These are phyloP conservation scores for Fusarium nematophilum DNA, from an alignment of 2,329 filamentous ascomycete genomes.

Conservation along the genomic window DNA sequence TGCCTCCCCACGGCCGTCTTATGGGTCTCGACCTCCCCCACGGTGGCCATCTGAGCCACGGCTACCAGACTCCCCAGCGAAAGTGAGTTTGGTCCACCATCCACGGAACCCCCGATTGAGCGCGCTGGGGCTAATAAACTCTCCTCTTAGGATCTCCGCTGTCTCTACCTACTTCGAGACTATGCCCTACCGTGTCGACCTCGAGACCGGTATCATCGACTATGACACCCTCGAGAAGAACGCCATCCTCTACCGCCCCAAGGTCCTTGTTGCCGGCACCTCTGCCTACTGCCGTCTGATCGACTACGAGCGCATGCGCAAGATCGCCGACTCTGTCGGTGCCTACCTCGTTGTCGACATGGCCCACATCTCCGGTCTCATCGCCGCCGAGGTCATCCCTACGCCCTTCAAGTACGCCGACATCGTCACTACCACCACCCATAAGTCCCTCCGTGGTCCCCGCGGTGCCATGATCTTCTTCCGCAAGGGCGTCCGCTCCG, in stretches of 20 bases:
- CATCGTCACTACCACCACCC: slow-evolving; percentile 97
- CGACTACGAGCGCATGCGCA: slow-evolving; percentile 95
- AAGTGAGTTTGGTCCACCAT: slow-evolving; percentile 69
- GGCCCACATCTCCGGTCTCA: slow-evolving; percentile 97
- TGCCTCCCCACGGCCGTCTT: slow-evolving; percentile 92
- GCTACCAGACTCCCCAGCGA: slow-evolving; percentile 94
- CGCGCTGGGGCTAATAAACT: slow-evolving; percentile 4
- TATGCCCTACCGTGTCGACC: slow-evolving; percentile 91
- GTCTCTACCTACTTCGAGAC: slow-evolving; percentile 99
- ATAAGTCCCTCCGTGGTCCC: slow-evolving; percentile 98
- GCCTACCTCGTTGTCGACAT: slow-evolving; percentile 98
- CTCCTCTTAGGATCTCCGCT: slow-evolving; percentile 79
- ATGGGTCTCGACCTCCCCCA: slow-evolving; percentile 98
- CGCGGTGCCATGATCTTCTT: slow-evolving; percentile 99
- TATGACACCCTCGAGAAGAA: slow-evolving; percentile 94
- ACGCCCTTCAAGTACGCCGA: slow-evolving; percentile 94
- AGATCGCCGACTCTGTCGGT: slow-evolving; percentile 92
- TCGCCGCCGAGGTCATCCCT: slow-evolving; percentile 92
- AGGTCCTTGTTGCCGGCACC: slow-evolving; percentile 95
- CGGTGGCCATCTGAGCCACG: slow-evolving; percentile 94
- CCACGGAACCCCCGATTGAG: background rate
- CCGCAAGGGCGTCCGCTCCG: slow-evolving; percentile 93
- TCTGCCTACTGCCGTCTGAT: slow-evolving; percentile 98
- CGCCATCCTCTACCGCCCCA: slow-evolving; percentile 91
- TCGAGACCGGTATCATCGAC: slow-evolving; percentile 94